Conservation (phyloP, 108 stramenopile species). For the Nannochloropsis oceanica region DNA sequence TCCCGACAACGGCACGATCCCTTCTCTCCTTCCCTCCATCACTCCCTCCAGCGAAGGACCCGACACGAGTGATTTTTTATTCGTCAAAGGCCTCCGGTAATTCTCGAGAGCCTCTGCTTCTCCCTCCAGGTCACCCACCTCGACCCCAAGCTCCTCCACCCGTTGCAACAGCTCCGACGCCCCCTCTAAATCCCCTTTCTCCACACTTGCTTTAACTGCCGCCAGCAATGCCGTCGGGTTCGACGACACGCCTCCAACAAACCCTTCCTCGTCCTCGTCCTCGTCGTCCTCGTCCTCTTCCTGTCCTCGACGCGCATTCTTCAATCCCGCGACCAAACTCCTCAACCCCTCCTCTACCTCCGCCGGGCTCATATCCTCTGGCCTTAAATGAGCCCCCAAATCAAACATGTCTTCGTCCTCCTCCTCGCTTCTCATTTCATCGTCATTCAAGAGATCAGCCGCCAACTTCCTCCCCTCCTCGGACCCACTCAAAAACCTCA, state of each 20-base stretch:
- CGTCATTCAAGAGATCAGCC: not conserved
- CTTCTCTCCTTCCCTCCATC: not conserved
- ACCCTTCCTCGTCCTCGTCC: not conserved
- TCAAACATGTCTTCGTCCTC: not conserved
- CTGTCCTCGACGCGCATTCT: not conserved
- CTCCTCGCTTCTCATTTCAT: not conserved
- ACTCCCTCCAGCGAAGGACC: not conserved
- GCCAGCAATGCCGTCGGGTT: not conserved
- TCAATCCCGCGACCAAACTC: not conserved
- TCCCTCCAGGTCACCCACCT: not conserved
- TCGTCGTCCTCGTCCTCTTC: not conserved
- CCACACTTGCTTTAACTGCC: not conserved
- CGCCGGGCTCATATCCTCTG: not conserved
- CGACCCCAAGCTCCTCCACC: not conserved
- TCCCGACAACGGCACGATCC: not conserved
- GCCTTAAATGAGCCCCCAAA: not conserved
- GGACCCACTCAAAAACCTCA: slow-evolving; percentile 3
- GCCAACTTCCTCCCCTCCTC: not conserved
- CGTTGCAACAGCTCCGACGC: not conserved
- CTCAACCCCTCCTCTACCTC: not conserved
- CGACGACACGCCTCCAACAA: not conserved
- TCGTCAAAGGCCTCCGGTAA: not conserved
- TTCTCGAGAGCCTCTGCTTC: not conserved
- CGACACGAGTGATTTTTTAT: not conserved
- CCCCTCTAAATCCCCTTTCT: not conserved